Evolutionary conservation across 345 rosid species (phyloP).

Genomic region (Viola odorata): DNA sequence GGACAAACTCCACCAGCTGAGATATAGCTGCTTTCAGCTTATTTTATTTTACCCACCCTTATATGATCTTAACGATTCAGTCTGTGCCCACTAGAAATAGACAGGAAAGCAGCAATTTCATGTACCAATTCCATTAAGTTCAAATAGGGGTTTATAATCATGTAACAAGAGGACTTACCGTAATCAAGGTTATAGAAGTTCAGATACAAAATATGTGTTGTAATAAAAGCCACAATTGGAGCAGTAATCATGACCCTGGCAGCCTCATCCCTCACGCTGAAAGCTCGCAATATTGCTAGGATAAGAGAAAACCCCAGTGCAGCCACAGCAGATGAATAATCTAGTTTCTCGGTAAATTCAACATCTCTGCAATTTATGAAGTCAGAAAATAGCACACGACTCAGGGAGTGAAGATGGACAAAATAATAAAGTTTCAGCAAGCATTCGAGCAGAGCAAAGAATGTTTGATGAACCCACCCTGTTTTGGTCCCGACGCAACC

Average conservation of each 20-base stretch:
- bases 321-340: constrained; percentile 76
- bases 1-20: neutral
- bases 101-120: neutral
- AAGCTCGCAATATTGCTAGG: constrained; percentile 56
- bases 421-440: too few species aligned
- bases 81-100: constrained; percentile 19
- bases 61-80: neutral
- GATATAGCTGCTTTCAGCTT: neutral
- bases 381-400: constrained; percentile 11
- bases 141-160: neutral
- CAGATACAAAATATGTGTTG: constrained; percentile 74
- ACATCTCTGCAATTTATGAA: constrained; percentile 53
- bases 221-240: constrained; percentile 70
- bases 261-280: constrained; percentile 62
- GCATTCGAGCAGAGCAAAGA: too few species aligned
- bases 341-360: constrained; percentile 71
- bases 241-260: constrained; percentile 82
- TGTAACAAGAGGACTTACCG: constrained; percentile 32
- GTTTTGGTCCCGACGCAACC: too few species aligned
- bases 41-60: too few species aligned
- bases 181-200: constrained; percentile 72
- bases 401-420: neutral
- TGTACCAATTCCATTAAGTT: too few species aligned
- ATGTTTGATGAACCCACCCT: too few species aligned
- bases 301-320: constrained; percentile 60